phyloP scores from a whole-genome alignment of 2,329 filamentous ascomycete species.

The Ophiostoma himal-ulmi region DNA sequence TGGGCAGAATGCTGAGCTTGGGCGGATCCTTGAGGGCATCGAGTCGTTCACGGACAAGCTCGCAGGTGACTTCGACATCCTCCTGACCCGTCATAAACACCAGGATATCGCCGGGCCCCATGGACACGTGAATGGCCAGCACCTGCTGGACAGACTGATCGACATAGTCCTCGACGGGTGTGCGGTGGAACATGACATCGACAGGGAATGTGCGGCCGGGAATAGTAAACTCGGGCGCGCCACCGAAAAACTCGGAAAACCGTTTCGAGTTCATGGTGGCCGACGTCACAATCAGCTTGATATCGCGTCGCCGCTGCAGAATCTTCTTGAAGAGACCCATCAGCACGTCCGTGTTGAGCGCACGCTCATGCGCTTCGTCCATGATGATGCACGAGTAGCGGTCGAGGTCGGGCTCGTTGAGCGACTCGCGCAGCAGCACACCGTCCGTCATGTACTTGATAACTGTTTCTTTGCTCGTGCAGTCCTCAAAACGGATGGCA shows the following conservation, averaged over 20 bases:
- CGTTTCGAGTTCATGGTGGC: constrained; percentile 98
- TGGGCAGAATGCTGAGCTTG: constrained; percentile 88
- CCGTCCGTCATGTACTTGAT: constrained; percentile 99
- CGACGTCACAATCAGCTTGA: constrained; percentile 96
- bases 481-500: constrained; percentile 97
- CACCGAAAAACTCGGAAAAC: constrained; percentile 93
- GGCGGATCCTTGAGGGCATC: constrained; percentile 89
- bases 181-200: constrained; percentile 85
- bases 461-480: constrained; percentile 86
- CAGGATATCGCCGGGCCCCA: constrained; percentile 85
- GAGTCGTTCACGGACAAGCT: constrained; percentile 80
- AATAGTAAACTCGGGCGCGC: constrained; percentile 93
- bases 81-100: constrained; percentile 99
- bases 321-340: constrained; percentile 99
- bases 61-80: constrained; percentile 95
- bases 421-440: constrained; percentile 83
- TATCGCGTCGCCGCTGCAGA: constrained; percentile 75
- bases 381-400: constrained; percentile 98
- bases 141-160: constrained; percentile 96
- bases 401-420: constrained; percentile 88
- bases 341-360: constrained; percentile 91
- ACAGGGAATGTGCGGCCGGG: constrained; percentile 95
- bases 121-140: constrained; percentile 90
- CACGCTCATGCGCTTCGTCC: constrained; percentile 97
- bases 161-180: constrained; percentile 95